Base-by-base conservation (phyloP, 768 basidiomycete species). In the Termitomyces sp. region DNA sequence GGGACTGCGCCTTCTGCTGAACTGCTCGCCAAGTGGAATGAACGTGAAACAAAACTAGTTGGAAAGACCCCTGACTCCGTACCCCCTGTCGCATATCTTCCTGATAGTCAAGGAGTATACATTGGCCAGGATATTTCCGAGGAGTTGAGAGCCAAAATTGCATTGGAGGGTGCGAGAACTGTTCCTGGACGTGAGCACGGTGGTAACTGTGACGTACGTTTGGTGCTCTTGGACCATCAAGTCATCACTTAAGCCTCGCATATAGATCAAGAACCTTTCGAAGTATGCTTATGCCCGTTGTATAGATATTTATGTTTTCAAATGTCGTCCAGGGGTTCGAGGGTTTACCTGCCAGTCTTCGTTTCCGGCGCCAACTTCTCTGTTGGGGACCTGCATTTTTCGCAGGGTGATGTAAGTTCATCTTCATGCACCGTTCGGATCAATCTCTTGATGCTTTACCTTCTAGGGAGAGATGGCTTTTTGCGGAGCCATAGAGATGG, bases 401-500 rank as follows among this genome's bases (percentile, higher is more conserved):
- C 86, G 16, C 87, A 90, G 67, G 88, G 87, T 22, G 89, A 90
- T 73, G 86, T 75, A 54, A 62, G 2, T 14, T 53, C 2, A 54
- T 16, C 51, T 14, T 8, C 3, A 18, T 10, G 47, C 6, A 26
- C 46, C 33, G 40, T 47, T 64, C 12, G 12, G 38, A 32, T 61
- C 62, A 56, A 58, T 7, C 4, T 10, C 8, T 18, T 38, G 6
- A 22, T 28, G 7, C 16, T 36, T 10, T 7, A 40, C 26, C 61
- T 53, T 13, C 6, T 53, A 85, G 84, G 84, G 84, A 57, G 85
- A 86, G 82, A 76, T 88, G 60, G 81, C 85, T 0, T 89, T 89
- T 74, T 89, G 87, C 44, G 88, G 87, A 30, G 88, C 88, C 3
- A 89, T 89, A 55, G 87, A 90, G 66, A 89, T 89, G 87, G 85